Conservation (phyloP, 192 early-diverging fungal species). For the Linnemannia elongata region DNA sequence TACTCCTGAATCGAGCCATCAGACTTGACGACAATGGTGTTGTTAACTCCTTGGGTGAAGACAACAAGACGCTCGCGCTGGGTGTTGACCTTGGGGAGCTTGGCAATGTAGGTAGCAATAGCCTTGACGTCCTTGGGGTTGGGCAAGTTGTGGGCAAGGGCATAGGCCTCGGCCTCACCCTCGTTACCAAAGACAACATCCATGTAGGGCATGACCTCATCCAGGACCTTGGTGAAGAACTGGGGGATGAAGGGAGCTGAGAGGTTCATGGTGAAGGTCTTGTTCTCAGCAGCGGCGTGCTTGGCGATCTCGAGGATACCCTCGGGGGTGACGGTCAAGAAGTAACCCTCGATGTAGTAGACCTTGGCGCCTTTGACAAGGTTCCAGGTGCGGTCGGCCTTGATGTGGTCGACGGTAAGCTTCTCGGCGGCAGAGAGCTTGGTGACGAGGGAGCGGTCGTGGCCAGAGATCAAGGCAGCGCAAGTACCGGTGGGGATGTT, state of each 20-base stretch:
- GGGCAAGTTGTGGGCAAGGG: slow-evolving; percentile 73
- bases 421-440: slow-evolving; percentile 96
- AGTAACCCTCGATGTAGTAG: slow-evolving; percentile 97
- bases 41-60: slow-evolving; percentile 90
- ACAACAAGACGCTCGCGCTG: slow-evolving; percentile 86
- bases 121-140: slow-evolving; percentile 80
- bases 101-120: slow-evolving; percentile 86
- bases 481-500: slow-evolving; percentile 93
- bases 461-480: slow-evolving; percentile 94
- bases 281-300: slow-evolving; percentile 87
- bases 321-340: slow-evolving; percentile 90
- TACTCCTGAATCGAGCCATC: slow-evolving; percentile 72
- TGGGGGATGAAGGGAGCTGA: slow-evolving; percentile 96
- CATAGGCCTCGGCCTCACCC: slow-evolving; percentile 91
- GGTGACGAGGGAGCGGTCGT: slow-evolving; percentile 90
- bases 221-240: slow-evolving; percentile 90
- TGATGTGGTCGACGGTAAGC: slow-evolving; percentile 58
- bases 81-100: slow-evolving; percentile 84
- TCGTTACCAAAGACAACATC: slow-evolving; percentile 98
- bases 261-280: slow-evolving; percentile 93
- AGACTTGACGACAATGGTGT: slow-evolving; percentile 81
- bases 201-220: slow-evolving; percentile 85
- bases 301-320: slow-evolving; percentile 90
- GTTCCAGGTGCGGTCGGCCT: slow-evolving; percentile 84
- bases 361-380: slow-evolving; percentile 88